Conservation (phyloP, 441 rosid genomes). For the Bocquillonia castaneifolia region DNA sequence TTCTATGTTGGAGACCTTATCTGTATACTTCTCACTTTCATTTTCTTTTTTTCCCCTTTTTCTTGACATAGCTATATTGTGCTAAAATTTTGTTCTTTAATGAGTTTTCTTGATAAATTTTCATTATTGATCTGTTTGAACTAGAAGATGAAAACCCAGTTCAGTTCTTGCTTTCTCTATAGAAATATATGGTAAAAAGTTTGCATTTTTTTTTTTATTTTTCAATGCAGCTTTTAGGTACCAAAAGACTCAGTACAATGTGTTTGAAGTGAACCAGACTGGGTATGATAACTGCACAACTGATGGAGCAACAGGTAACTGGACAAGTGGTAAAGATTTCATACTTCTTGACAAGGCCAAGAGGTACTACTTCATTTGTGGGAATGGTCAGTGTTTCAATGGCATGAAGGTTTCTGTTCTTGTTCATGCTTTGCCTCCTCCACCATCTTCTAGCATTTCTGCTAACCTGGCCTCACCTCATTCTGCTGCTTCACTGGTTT, state of each 20-base stretch:
- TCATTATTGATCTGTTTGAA: too few species aligned
- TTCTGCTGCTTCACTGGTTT: constrained; percentile 26
- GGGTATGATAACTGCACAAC: constrained; percentile 80
- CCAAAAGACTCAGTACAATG: constrained; percentile 63
- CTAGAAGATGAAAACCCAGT: constrained; percentile 6
- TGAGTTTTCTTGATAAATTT: background rate
- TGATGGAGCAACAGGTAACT: constrained; percentile 55
- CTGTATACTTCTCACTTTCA: constrained; percentile 30
- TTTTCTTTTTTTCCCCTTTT: background rate
- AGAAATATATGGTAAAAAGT: background rate
- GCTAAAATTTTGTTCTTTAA: background rate
- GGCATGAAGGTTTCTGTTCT: constrained; percentile 69
- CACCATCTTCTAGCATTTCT: constrained; percentile 29
- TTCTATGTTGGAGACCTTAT: constrained; percentile 64
- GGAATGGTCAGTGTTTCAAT: constrained; percentile 61
- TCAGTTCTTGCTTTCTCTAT: background rate
- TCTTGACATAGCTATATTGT: background rate
- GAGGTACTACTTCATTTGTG: constrained; percentile 69
- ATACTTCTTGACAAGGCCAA: constrained; percentile 47
- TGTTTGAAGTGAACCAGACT: constrained; percentile 68
- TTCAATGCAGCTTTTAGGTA: constrained; percentile 61
- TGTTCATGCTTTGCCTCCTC: constrained; percentile 50
- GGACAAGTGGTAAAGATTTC: constrained; percentile 77
- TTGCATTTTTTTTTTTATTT: background rate
- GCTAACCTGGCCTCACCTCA: constrained; percentile 22